These are phyloP conservation scores for Limtongozyma cylindracea DNA, from an alignment of 805 yeast genomes.

Conservation along the genomic window DNA sequence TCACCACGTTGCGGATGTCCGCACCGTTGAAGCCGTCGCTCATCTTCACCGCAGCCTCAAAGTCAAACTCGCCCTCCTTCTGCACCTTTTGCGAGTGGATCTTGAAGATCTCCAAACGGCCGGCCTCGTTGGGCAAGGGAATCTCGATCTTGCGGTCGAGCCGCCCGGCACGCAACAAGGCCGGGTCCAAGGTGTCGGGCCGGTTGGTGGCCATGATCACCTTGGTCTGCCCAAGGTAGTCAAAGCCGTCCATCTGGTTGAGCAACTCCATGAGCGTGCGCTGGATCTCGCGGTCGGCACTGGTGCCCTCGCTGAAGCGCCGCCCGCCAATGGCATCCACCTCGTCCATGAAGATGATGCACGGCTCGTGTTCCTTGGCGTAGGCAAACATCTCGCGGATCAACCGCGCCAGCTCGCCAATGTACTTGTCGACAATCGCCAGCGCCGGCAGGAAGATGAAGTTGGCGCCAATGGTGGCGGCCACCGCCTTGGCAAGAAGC, in stretches of 20 bases:
- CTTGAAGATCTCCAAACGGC: conserved; percentile 81
- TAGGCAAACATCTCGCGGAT: conserved; percentile 96
- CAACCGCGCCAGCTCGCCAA: conserved; percentile 91
- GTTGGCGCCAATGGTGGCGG: conserved; percentile 96
- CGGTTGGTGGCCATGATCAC: conserved; percentile 98
- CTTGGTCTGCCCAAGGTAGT: conserved; percentile 86
- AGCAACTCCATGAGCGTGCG: conserved; percentile 92
- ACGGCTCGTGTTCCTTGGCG: conserved; percentile 95
- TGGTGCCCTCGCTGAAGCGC: conserved; percentile 91
- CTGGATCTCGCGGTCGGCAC: conserved; percentile 96
- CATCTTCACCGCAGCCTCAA: conserved; percentile 94
- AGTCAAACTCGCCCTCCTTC: conserved; percentile 89
- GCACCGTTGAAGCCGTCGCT: conserved; percentile 98
- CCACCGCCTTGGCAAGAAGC: conserved; percentile 87
- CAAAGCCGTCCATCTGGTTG: conserved; percentile 98
- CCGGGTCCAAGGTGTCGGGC: conserved; percentile 96
- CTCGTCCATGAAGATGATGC: conserved; percentile 96
- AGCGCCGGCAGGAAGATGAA: conserved; percentile 97
- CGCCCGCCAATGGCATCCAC: conserved; percentile 98
- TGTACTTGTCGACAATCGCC: conserved; percentile 92
- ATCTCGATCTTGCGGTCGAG: conserved; percentile 92
- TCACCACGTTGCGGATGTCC: conserved; percentile 84
- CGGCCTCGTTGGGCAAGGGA: conserved; percentile 87
- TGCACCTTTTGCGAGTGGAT: conserved; percentile 71
- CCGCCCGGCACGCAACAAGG: conserved; percentile 90